A percentile compares a stretch with the other conserved stretches of the same genome.
phyloP scores from a whole-genome alignment of 2,329 filamentous ascomycete genomes.

The Fusarium oxysporum region DNA sequence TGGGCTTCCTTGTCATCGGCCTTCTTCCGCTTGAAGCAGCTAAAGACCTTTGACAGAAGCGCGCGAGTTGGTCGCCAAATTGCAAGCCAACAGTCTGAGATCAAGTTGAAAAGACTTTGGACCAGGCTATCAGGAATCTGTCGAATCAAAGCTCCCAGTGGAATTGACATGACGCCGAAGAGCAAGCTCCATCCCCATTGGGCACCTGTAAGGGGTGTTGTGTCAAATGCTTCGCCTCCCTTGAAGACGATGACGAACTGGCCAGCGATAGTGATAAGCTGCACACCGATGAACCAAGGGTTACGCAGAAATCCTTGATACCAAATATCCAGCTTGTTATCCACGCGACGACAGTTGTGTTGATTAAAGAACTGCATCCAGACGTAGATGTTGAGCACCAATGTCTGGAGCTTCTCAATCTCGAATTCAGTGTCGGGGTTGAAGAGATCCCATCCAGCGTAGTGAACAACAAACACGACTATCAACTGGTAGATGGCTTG shows the following conservation, averaged over 20 bases:
- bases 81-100: neutral
- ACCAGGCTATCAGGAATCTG: slow-evolving; percentile 54
- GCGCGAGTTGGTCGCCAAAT: slow-evolving; percentile 26
- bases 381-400: slow-evolving; percentile 88
- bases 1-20: slow-evolving; percentile 26
- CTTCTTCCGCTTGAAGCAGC: slow-evolving; percentile 43
- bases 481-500: slow-evolving; percentile 70
- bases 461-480: slow-evolving; percentile 71
- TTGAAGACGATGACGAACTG: slow-evolving; percentile 80
- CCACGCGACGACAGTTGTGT: slow-evolving; percentile 81
- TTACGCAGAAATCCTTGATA: slow-evolving; percentile 82
- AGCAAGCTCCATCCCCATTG: slow-evolving; percentile 79
- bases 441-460: slow-evolving; percentile 68
- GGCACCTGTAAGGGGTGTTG: slow-evolving; percentile 67
- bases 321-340: slow-evolving; percentile 82
- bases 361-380: slow-evolving; percentile 94
- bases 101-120: slow-evolving; percentile 40
- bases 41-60: slow-evolving; percentile 21
- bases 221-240: slow-evolving; percentile 75
- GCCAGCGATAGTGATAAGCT: slow-evolving; percentile 74
- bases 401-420: slow-evolving; percentile 62
- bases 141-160: slow-evolving; percentile 62
- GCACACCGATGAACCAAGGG: slow-evolving; percentile 79
- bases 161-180: slow-evolving; percentile 74
- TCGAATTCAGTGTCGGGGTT: slow-evolving; percentile 58